These are phyloP conservation scores for Suillus tomentosus DNA, from an alignment of 768 basidiomycete genomes.

Conservation along the genomic window DNA sequence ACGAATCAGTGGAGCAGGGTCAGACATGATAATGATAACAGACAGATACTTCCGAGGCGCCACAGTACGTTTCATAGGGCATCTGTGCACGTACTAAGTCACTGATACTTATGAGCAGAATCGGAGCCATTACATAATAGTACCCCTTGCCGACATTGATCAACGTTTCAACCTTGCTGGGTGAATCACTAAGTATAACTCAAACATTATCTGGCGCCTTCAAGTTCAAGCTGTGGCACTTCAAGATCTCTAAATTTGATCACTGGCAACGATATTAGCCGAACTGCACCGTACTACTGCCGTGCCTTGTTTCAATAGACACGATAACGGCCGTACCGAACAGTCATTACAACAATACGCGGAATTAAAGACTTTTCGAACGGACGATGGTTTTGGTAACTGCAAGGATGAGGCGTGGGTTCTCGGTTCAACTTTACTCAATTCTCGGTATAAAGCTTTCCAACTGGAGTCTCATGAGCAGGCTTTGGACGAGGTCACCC, in stretches of 20 bases:
- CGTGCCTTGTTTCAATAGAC: conserved; percentile 11
- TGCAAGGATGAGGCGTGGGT: background rate
- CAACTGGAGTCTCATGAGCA: background rate
- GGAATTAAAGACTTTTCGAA: background rate
- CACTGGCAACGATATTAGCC: background rate
- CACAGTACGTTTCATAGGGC: no score
- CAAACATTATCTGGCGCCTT: background rate
- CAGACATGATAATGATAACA: no score
- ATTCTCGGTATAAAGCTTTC: conserved; percentile 6
- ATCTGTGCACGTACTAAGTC: no score
- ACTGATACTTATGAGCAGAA: no score
- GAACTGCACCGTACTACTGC: background rate
- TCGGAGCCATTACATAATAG: no score
- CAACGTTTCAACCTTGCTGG: background rate
- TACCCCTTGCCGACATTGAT: background rate
- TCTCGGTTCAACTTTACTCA: background rate
- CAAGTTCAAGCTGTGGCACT: background rate
- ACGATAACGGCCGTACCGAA: conserved; percentile 9
- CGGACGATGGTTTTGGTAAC: background rate
- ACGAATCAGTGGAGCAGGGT: no score
- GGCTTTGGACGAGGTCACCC: background rate
- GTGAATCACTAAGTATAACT: no score
- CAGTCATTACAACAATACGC: background rate
- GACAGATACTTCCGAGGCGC: no score
- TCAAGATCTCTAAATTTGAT: background rate